phyloP scores from a whole-genome alignment of 2,329 filamentous ascomycete species.

The Nemania sp. region DNA sequence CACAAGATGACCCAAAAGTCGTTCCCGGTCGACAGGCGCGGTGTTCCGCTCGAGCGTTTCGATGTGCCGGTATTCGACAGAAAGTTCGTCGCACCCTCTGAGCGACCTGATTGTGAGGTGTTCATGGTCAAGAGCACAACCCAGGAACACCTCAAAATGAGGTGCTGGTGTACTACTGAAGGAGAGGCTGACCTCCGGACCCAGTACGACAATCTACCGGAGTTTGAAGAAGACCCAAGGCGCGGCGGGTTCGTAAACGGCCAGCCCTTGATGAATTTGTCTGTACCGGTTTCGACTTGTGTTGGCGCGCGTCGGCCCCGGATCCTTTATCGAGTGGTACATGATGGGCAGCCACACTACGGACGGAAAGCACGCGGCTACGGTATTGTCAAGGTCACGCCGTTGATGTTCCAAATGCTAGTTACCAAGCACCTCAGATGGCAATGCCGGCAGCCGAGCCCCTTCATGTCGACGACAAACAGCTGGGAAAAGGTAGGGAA shows the following conservation, averaged over 20 bases:
- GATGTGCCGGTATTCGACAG: background rate
- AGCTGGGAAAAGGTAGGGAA: background rate
- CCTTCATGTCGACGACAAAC: slow-evolving; percentile 6
- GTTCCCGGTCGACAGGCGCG: background rate
- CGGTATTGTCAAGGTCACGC: background rate
- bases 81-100: background rate
- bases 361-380: slow-evolving; percentile 1
- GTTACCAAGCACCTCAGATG: background rate
- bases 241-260: background rate
- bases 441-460: background rate
- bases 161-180: background rate
- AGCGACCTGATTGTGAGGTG: background rate
- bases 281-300: background rate
- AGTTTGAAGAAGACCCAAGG: background rate
- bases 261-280: background rate
- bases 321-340: background rate
- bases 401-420: background rate
- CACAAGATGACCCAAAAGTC: too few species aligned
- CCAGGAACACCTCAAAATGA: background rate
- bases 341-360: background rate
- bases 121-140: background rate
- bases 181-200: background rate
- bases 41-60: background rate
- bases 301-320: background rate
- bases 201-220: background rate